Evolutionary conservation across 208 protist species (phyloP).

Genomic region (Leishmania major): DNA sequence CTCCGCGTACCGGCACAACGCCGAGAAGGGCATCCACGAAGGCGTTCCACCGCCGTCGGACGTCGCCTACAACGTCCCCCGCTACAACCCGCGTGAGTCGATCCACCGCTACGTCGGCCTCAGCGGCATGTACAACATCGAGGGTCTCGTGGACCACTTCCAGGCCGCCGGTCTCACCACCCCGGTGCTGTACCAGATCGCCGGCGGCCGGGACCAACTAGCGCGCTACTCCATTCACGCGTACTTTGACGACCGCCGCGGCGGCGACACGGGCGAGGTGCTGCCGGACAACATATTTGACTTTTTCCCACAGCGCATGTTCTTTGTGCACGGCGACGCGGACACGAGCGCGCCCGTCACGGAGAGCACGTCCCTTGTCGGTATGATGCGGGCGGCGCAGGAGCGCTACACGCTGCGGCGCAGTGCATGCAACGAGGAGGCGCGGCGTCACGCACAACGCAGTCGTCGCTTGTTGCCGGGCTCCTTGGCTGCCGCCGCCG

Average conservation of each 20-base stretch:
- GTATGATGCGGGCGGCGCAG: conserved; percentile 63
- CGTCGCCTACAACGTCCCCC: conserved; percentile 79
- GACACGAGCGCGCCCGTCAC: conserved; percentile 77
- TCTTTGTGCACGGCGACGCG: conserved; percentile 82
- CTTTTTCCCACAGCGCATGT: conserved; percentile 76
- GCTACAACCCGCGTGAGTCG: conserved; percentile 83
- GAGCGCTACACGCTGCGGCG: conserved; percentile 34
- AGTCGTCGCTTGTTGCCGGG: conserved; percentile 15
- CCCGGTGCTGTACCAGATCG: conserved; percentile 68
- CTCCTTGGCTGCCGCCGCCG: not conserved
- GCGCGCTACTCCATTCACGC: conserved; percentile 59
- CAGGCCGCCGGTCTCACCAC: conserved; percentile 57
- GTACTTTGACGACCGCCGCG: conserved; percentile 74
- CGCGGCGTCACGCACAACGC: conserved; percentile 34
- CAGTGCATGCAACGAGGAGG: conserved; percentile 24
- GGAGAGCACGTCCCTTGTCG: conserved; percentile 71
- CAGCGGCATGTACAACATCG: conserved; percentile 86
- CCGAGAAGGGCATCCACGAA: conserved; percentile 33
- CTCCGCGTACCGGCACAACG: conserved; percentile 46
- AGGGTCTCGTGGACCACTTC: conserved; percentile 65
- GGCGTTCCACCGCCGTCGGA: conserved; percentile 36
- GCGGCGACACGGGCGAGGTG: conserved; percentile 56
- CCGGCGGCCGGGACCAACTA: conserved; percentile 57
- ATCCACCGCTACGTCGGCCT: conserved; percentile 85
- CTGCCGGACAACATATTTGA: conserved; percentile 87